Percentiles rank a stretch among this genome's conserved stretches.
Evolutionary conservation across 768 basidiomycete species (phyloP).

Genomic region (Podaxis rugospora): DNA sequence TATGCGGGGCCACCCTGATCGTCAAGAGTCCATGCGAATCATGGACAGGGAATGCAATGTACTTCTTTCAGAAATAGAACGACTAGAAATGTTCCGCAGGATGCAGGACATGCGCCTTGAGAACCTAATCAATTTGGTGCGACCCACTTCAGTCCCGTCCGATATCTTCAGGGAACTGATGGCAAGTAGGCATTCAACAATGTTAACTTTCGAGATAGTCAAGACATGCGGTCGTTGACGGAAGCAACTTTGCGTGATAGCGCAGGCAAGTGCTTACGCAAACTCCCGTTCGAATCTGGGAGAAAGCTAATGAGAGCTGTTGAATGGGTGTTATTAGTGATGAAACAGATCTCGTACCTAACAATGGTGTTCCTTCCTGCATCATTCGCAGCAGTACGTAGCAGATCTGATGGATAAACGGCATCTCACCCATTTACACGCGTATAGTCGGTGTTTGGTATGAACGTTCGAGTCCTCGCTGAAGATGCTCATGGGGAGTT

Average conservation of each 20-base stretch:
- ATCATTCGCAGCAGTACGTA: conserved; percentile 32
- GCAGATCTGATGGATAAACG: not conserved
- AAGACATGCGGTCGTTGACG: conserved; percentile 33
- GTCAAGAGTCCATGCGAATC: conserved; percentile 20
- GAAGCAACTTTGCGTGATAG: conserved; percentile 28
- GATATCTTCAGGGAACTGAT: not conserved
- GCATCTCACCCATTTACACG: not conserved
- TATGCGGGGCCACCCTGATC: conserved; percentile 29
- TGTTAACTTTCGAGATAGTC: conserved; percentile 41
- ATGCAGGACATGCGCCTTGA: conserved; percentile 43
- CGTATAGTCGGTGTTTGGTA: conserved; percentile 38
- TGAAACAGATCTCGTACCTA: conserved; percentile 44
- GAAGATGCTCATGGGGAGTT: conserved; percentile 24
- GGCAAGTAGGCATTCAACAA: conserved; percentile 35
- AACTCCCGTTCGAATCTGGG: not conserved
- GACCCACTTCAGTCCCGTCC: not conserved
- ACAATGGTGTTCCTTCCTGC: conserved; percentile 52
- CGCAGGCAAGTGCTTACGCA: conserved; percentile 13
- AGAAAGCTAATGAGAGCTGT: not conserved
- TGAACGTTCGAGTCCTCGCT: conserved; percentile 38
- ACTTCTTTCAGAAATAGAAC: conserved; percentile 44
- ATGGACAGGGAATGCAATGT: conserved; percentile 42
- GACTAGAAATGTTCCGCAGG: conserved; percentile 35
- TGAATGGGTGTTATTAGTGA: conserved; percentile 19
- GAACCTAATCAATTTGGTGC: conserved; percentile 45